Base-by-base conservation (phyloP, 2,329 filamentous ascomycete genomes). In the Calonectria pteridis region DNA sequence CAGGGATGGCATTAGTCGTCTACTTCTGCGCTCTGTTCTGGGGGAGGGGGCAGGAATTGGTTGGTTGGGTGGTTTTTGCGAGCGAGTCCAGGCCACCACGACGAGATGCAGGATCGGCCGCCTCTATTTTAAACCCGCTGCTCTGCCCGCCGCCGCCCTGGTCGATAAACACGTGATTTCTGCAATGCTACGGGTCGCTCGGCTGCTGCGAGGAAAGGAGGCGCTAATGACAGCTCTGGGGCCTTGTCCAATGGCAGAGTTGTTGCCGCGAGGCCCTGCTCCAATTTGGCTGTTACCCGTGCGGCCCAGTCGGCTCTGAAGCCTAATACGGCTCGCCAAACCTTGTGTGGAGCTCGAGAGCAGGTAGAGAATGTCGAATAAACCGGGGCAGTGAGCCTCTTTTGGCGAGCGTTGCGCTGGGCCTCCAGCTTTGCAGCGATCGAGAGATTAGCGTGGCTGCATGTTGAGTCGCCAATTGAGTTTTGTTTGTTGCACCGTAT, bases 121-220 rank as follows among this genome's bases (percentile, higher is more conserved):
- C 55, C 43, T 62, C 55, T 62, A 62, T 62, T 62, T 62, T 62
- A 62, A 62, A 62, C 33, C 55, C 33, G 26, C 43, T n/a, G 11
- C 55, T 62, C 14, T 35, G 33, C 9, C 35, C 55, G 55, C 31
- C 14, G 14, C n/a, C 7, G 16, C 14, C 31, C 23, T 37, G 23
- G 55, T 37, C 13, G 55, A 26, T 37, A 59, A 35, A 43, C 55
- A 62, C 55, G 55, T 62, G 55, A 62, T 62, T 62, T 20, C 37
- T 20, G 4, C n/a, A 2, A 23, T 62, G 43, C n/a, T 46, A 40
- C 33, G 55, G 55, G 40, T 62, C 55, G 31, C 55, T 62, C 55
- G 55, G 55, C n/a, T 46, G 43, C 11, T 23, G 43, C 3, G 43
- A 46, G 7, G 18, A 46, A 46, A 46, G 43, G 43, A 23, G 43